phyloP scores from a whole-genome alignment of 257 asterid genomes.

The Nemophila menziesii region DNA sequence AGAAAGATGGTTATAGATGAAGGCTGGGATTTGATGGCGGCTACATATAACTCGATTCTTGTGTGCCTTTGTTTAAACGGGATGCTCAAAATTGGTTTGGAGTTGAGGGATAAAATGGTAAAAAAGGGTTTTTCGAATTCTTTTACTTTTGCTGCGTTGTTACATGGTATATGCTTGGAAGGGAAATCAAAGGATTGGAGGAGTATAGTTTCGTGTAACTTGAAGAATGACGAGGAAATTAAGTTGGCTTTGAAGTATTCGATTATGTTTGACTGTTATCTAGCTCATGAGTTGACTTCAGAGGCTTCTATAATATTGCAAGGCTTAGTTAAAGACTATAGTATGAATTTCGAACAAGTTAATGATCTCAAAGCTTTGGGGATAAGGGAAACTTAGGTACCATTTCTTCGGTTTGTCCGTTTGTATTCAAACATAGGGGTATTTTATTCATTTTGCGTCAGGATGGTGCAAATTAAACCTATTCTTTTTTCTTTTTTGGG shows the following conservation, averaged over 20 bases:
- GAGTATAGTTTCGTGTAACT: constrained; percentile 31
- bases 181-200: constrained; percentile 71
- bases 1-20: constrained; percentile 45
- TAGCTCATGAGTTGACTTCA: constrained; percentile 25
- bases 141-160: constrained; percentile 50
- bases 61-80: constrained; percentile 57
- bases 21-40: constrained; percentile 41
- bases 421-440: not conserved
- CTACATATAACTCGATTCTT: constrained; percentile 59
- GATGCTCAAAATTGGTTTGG: constrained; percentile 49
- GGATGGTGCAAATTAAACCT: no score
- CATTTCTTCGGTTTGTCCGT: not conserved
- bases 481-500: no score
- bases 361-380: constrained; percentile 10
- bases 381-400: constrained; percentile 5
- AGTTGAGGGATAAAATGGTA: constrained; percentile 36
- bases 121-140: constrained; percentile 38
- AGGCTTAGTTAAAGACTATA: constrained; percentile 28
- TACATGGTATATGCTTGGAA: constrained; percentile 52
- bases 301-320: constrained; percentile 56
- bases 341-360: constrained; percentile 13
- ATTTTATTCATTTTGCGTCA: no score
- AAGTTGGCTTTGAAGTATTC: constrained; percentile 41
- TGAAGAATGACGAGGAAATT: constrained; percentile 34
- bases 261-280: constrained; percentile 35